Evolutionary conservation across 1,284 basidiomycete genomes (phyloP).

Genomic region (Erythrobasidium hasegawianum): DNA sequence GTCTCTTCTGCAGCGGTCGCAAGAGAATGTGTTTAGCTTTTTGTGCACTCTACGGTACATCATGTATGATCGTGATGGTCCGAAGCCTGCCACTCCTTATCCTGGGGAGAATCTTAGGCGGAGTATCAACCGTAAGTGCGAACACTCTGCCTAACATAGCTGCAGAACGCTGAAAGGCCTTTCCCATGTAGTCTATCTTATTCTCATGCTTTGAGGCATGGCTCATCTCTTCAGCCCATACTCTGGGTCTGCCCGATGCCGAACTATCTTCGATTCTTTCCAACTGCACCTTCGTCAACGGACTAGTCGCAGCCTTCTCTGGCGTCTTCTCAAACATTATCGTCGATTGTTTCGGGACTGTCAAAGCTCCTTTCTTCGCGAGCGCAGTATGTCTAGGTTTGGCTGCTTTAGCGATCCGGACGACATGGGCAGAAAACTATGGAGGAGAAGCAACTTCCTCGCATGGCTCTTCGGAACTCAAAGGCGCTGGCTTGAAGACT

Average conservation of each 20-base stretch:
- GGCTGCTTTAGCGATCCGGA: slow-evolving; percentile 58
- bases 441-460: slow-evolving; percentile 47
- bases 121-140: slow-evolving; percentile 56
- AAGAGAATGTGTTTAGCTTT: slow-evolving; percentile 63
- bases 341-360: slow-evolving; percentile 54
- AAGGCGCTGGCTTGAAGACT: slow-evolving; percentile 49
- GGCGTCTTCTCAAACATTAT: slow-evolving; percentile 63
- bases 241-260: slow-evolving; percentile 55
- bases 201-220: slow-evolving; percentile 71
- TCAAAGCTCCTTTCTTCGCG: slow-evolving; percentile 62
- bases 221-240: slow-evolving; percentile 61
- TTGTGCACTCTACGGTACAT: slow-evolving; percentile 60
- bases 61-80: slow-evolving; percentile 60
- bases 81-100: slow-evolving; percentile 60
- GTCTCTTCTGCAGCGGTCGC: slow-evolving; percentile 56
- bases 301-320: slow-evolving; percentile 63
- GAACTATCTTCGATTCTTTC: slow-evolving; percentile 68
- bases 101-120: slow-evolving; percentile 61
- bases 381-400: slow-evolving; percentile 59
- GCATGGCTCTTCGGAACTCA: slow-evolving; percentile 25
- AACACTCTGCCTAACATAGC: neutral
- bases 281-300: slow-evolving; percentile 65
- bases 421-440: slow-evolving; percentile 65
- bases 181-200: slow-evolving; percentile 56
- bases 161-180: neutral